Percentiles rank a stretch among this genome's conserved stretches.
Conservation (phyloP, 1,284 basidiomycete genomes). For the Tremellales sp. region DNA sequence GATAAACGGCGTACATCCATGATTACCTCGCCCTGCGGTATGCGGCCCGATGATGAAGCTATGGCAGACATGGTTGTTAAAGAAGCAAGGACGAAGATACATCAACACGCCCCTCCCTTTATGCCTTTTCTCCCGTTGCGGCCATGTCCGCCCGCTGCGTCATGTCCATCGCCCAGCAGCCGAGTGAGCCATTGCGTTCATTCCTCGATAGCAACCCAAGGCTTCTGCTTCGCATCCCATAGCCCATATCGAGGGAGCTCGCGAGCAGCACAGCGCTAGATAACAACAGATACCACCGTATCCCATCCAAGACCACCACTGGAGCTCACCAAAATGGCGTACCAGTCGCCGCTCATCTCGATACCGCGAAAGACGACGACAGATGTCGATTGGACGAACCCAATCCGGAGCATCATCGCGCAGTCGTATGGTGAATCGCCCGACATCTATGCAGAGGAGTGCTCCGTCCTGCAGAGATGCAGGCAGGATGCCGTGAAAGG, state of each 20-base stretch:
- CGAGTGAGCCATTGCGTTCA: too few relatives aligned
- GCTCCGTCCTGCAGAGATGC: slow-evolving; percentile 76
- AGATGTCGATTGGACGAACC: slow-evolving; percentile 81
- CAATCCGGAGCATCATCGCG: slow-evolving; percentile 79
- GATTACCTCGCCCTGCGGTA: slow-evolving; percentile 43
- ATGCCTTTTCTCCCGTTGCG: background rate
- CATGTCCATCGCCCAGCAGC: too few relatives aligned
- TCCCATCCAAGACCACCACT: too few relatives aligned
- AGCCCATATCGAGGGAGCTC: too few relatives aligned
- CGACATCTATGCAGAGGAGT: slow-evolving; percentile 79
- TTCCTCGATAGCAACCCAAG: too few relatives aligned
- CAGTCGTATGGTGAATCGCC: slow-evolving; percentile 93
- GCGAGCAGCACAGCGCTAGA: too few relatives aligned
- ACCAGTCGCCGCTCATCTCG: slow-evolving; percentile 50
- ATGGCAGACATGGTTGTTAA: slow-evolving; percentile 6
- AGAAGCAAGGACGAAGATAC: background rate
- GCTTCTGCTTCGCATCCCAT: too few relatives aligned
- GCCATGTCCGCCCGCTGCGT: background rate
- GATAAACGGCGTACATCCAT: slow-evolving; percentile 33
- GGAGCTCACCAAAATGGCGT: slow-evolving; percentile 27
- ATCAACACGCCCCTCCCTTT: background rate
- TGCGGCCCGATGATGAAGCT: slow-evolving; percentile 31
- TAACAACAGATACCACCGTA: too few relatives aligned
- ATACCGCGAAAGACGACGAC: slow-evolving; percentile 56
- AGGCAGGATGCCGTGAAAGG: slow-evolving; percentile 92